These are phyloP conservation scores for Stylonectria norvegica DNA, from an alignment of 2,329 filamentous ascomycete species.

Conservation along the genomic window DNA sequence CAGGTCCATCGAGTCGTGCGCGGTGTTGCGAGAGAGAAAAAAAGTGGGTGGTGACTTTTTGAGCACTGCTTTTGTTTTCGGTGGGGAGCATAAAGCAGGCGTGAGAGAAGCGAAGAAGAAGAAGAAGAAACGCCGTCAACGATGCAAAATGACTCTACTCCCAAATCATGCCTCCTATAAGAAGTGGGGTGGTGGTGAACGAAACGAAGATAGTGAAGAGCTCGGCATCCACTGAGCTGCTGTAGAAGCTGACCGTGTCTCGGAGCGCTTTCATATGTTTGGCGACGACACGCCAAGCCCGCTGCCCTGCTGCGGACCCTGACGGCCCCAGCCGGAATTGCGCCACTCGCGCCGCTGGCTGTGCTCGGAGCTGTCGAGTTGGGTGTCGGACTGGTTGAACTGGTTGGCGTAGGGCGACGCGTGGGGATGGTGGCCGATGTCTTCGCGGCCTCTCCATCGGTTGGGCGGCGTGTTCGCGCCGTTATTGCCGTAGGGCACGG, in stretches of 20 bases:
- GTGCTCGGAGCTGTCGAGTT: constrained; percentile 38
- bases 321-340: constrained; percentile 53
- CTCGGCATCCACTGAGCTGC: too few relatives aligned
- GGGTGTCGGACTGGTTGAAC: constrained; percentile 43
- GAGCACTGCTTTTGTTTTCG: constrained; percentile 17
- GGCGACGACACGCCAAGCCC: constrained; percentile 48
- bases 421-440: constrained; percentile 32
- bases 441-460: constrained; percentile 47
- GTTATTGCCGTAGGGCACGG: constrained; percentile 34
- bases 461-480: constrained; percentile 48
- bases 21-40: constrained; percentile 7
- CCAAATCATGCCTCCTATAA: constrained; percentile 30
- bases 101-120: constrained; percentile 17
- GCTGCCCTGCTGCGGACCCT: too few relatives aligned
- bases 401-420: constrained; percentile 44
- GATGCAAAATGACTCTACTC: constrained; percentile 37
- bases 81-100: constrained; percentile 11
- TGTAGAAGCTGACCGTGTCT: too few relatives aligned
- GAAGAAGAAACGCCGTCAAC: constrained; percentile 34
- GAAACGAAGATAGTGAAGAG: constrained; percentile 20
- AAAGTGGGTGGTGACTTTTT: constrained; percentile 11
- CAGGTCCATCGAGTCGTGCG: constrained; percentile 22
- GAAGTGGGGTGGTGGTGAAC: constrained; percentile 15
- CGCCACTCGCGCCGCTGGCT: constrained; percentile 54
- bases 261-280: too few relatives aligned